Evolutionary conservation across 805 yeast genomes (phyloP), one percentile per base, ranked within the genome.

Genomic region (Nakazawaea ishiwadae): DNA sequence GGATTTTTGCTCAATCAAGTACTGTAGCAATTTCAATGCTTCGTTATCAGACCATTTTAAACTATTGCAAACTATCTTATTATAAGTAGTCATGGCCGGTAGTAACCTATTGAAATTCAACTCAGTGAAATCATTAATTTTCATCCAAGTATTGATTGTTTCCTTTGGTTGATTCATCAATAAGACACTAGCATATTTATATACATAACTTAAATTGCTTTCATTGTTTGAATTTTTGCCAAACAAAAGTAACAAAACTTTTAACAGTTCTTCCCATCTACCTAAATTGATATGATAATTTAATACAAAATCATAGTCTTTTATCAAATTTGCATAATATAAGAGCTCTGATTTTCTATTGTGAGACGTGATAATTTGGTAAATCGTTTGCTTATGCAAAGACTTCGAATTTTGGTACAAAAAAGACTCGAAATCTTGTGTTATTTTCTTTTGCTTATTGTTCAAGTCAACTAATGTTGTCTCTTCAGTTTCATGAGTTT

Each of bases 61-160:
- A 18, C 34, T 37, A 30, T 52, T 55, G 5, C 37, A 45, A 43
- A 63, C 62, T 37, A 66, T 69, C 30, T 78, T 73, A 51, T 81
- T 79, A 59, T 84, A 88, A 0, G 80, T 72, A 46, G 89, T 58
- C 10, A 91, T 64, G 0, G 96, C 80, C 2, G 96, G 95, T 2
- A 93, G 59, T 17, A 93, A 65, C 45, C 71, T 77, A 11, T 73
- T 71, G 36, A 83, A 81, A 44, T 84, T 76, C 3, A 91, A 48
- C 3, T 16, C 39, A 3, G 19, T 19, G 26, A 28, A 37, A 6
- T 55, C 52, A 19, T 61, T 62, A 0, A 68, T 52, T 38, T 79
- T 71, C 53, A 85, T 72, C 97, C 97, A 93, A 0, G 85, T 69
- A 39, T 81, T 83, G 2, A 86, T 77, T 0, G 96, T 87, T 10